Percentiles rank a stretch among this genome's conserved stretches.
Conservation (phyloP, 208 protist genomes). For the Wallacemonas rigidus region DNA sequence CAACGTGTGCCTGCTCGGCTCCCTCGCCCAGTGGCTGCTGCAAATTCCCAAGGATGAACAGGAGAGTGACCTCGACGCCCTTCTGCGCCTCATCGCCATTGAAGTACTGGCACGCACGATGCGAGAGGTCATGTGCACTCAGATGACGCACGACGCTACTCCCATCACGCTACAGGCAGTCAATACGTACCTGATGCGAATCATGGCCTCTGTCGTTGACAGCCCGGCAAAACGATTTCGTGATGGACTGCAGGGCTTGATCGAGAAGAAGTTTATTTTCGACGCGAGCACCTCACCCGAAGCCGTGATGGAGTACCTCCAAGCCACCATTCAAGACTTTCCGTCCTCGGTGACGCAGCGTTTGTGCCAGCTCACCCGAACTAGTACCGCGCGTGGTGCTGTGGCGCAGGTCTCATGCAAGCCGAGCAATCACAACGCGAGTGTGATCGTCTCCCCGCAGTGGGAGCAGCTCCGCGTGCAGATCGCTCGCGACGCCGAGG, state of each 20-base stretch:
- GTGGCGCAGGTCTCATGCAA: slow-evolving; percentile 36
- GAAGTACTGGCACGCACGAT: slow-evolving; percentile 58
- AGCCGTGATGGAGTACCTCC: slow-evolving; percentile 15
- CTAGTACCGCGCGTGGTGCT: slow-evolving; percentile 35
- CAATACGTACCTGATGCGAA: slow-evolving; percentile 44
- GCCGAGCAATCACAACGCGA: slow-evolving; percentile 46
- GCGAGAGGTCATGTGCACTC: slow-evolving; percentile 33
- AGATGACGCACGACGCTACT: slow-evolving; percentile 28
- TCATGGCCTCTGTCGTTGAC: slow-evolving; percentile 41
- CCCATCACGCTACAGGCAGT: slow-evolving; percentile 21
- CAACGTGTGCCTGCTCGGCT: slow-evolving; percentile 48
- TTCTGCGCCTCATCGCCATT: slow-evolving; percentile 33
- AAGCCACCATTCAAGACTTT: slow-evolving; percentile 23
- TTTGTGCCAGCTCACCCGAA: slow-evolving; percentile 45
- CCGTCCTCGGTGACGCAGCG: slow-evolving; percentile 36
- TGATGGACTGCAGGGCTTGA: slow-evolving; percentile 32
- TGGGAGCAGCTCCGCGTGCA: slow-evolving; percentile 26
- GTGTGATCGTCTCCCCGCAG: slow-evolving; percentile 17
- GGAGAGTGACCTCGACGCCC: slow-evolving; percentile 27
- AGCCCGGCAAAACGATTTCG: slow-evolving; percentile 27
- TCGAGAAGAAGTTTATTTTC: slow-evolving; percentile 42
- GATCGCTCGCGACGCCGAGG: neutral
- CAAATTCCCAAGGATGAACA: slow-evolving; percentile 31
- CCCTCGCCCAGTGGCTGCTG: slow-evolving; percentile 32
- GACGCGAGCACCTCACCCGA: slow-evolving; percentile 19